phyloP scores from a whole-genome alignment of 331 rosid species.

The Cydonia oblonga region DNA sequence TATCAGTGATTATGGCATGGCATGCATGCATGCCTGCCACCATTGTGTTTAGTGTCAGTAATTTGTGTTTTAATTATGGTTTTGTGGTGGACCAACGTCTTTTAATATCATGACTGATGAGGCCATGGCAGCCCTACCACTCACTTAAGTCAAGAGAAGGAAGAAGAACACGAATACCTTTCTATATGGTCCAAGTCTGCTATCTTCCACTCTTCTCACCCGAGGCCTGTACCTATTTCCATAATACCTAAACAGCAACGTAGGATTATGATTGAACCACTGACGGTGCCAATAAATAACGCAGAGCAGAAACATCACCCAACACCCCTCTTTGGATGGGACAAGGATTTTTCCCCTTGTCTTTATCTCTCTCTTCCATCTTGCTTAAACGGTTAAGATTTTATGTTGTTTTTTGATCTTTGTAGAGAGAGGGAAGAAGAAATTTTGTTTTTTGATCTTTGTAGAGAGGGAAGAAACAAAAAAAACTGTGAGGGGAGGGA shows the following conservation, averaged over 20 bases:
- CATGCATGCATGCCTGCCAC: conserved; percentile 16
- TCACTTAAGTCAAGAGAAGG: background rate
- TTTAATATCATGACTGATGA: background rate
- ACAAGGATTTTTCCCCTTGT: too few species aligned
- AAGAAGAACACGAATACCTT: background rate
- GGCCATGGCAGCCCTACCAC: background rate
- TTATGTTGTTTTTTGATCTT: too few species aligned
- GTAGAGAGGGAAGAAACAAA: too few species aligned
- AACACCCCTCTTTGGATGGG: too few species aligned
- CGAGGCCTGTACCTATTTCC: background rate
- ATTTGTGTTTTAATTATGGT: background rate
- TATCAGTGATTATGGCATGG: background rate
- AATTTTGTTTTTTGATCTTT: too few species aligned
- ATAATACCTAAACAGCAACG: background rate
- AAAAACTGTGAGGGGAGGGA: too few species aligned
- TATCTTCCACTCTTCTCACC: background rate
- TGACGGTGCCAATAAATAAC: conserved; percentile 18
- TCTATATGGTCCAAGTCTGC: background rate
- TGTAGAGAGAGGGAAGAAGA: too few species aligned
- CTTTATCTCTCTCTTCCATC: too few species aligned
- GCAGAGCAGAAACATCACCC: background rate
- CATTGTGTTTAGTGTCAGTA: background rate
- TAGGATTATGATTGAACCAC: conserved; percentile 42
- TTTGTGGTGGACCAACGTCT: background rate
- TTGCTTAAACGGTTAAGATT: too few species aligned